A percentile compares a stretch with the other conserved stretches of the same genome.
Conservation (phyloP, 495 filamentous ascomycete genomes). For the Aspergillus baeticus region DNA sequence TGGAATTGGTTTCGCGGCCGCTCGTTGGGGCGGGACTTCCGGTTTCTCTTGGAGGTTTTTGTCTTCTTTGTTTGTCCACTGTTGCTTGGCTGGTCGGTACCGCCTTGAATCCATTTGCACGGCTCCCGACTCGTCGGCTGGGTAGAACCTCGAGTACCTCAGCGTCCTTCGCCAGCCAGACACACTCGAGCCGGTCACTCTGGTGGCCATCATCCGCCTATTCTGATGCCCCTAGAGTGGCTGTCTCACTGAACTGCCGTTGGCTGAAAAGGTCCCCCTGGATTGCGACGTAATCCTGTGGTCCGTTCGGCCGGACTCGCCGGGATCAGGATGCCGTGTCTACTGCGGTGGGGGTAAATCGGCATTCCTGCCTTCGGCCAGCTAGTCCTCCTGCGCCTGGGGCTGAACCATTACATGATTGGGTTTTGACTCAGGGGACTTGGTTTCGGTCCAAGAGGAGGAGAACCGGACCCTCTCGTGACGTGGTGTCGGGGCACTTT, state of each 20-base stretch:
- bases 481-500: not conserved
- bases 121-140: not conserved
- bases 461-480: not conserved
- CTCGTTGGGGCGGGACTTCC: not conserved
- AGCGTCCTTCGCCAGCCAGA: not conserved
- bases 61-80: not conserved
- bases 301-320: not conserved
- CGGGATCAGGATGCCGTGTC: not conserved
- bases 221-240: not conserved
- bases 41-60: not conserved
- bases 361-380: not conserved
- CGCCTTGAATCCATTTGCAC: not conserved
- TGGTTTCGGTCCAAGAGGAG: not conserved
- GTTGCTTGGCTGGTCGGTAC: not conserved
- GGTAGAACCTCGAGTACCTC: not conserved
- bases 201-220: not conserved
- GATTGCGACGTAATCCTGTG: not conserved
- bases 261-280: not conserved
- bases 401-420: not conserved
- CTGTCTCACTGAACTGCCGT: not conserved
- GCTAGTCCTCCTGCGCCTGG: not conserved
- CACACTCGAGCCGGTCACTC: not conserved
- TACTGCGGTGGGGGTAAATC: not conserved
- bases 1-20: not conserved
- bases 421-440: not conserved